Percentiles rank a stretch among this genome's conserved stretches.
These are phyloP conservation scores for Eragrostis nindensis DNA, from an alignment of 176 grass and related monocot species.

Conservation along the genomic window DNA sequence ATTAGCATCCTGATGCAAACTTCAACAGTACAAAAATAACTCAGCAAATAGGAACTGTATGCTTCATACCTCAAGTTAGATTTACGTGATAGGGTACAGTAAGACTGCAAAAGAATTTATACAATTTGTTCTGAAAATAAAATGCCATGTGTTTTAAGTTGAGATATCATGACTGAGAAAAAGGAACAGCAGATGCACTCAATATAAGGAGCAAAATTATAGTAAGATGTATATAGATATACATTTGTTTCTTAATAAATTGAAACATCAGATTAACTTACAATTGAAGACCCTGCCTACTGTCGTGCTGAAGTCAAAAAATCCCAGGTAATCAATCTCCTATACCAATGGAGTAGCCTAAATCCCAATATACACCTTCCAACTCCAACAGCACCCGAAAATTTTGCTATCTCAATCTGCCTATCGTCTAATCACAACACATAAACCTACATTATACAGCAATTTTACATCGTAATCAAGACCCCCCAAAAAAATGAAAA, in stretches of 20 bases:
- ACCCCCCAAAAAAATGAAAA: neutral
- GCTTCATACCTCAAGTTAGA: neutral
- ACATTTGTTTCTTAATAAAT: constrained; percentile 39
- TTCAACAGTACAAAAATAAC: neutral
- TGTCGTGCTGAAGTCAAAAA: constrained; percentile 29
- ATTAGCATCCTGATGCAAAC: neutral
- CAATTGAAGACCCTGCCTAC: constrained; percentile 32
- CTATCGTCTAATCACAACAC: constrained; percentile 51
- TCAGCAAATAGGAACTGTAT: neutral
- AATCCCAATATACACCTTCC: constrained; percentile 44
- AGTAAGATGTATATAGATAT: constrained; percentile 27
- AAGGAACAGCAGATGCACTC: neutral
- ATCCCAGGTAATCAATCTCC: neutral
- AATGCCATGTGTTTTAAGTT: neutral
- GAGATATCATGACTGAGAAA: neutral
- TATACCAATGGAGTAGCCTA: constrained; percentile 49
- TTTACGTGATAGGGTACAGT: neutral
- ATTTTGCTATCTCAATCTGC: constrained; percentile 32
- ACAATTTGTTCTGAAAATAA: neutral
- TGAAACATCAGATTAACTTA: constrained; percentile 40
- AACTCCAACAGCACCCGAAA: constrained; percentile 31
- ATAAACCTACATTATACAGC: constrained; percentile 32
- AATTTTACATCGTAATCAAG: constrained; percentile 47
- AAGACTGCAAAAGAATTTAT: neutral
- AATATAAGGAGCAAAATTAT: neutral